Conservation (phyloP, 2,329 filamentous ascomycete genomes). For the Sclerotinia subarctica region DNA sequence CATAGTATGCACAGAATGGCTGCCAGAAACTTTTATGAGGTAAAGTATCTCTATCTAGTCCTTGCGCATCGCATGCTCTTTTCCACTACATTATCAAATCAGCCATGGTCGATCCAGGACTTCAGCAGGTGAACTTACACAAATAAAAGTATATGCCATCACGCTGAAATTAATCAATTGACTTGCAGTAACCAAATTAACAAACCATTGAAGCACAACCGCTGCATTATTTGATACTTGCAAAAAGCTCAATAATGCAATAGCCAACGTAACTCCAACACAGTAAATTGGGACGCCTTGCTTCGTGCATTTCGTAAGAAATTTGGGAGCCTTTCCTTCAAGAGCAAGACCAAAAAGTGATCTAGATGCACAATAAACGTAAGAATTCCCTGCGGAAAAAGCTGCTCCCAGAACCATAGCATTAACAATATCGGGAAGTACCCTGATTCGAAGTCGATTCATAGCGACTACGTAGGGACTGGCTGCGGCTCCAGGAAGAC, state of each 20-base stretch:
- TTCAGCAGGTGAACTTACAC: background rate
- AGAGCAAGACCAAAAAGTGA: constrained; percentile 52
- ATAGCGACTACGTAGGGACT: constrained; percentile 50
- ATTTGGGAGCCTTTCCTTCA: constrained; percentile 49
- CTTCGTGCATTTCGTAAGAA: constrained; percentile 51
- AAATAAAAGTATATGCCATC: constrained; percentile 53
- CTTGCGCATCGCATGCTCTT: constrained; percentile 47
- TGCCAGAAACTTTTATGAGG: constrained; percentile 54
- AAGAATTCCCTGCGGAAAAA: constrained; percentile 53
- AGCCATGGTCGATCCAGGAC: background rate
- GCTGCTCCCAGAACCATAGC: constrained; percentile 54
- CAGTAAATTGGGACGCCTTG: constrained; percentile 56
- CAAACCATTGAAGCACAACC: constrained; percentile 60
- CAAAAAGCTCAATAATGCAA: constrained; percentile 59
- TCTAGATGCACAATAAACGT: constrained; percentile 42
- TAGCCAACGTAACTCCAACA: constrained; percentile 52
- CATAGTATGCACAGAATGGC: constrained; percentile 55
- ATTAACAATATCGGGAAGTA: constrained; percentile 53
- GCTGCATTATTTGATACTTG: constrained; percentile 55
- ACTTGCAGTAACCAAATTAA: constrained; percentile 54
- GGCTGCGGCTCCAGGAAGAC: constrained; percentile 46
- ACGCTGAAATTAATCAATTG: constrained; percentile 53
- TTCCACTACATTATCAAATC: constrained; percentile 44
- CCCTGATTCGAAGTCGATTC: constrained; percentile 48
- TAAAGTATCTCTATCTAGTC: constrained; percentile 43